These are phyloP conservation scores for Phytophthora multivora DNA, from an alignment of 352 stramenopile species.

Conservation along the genomic window DNA sequence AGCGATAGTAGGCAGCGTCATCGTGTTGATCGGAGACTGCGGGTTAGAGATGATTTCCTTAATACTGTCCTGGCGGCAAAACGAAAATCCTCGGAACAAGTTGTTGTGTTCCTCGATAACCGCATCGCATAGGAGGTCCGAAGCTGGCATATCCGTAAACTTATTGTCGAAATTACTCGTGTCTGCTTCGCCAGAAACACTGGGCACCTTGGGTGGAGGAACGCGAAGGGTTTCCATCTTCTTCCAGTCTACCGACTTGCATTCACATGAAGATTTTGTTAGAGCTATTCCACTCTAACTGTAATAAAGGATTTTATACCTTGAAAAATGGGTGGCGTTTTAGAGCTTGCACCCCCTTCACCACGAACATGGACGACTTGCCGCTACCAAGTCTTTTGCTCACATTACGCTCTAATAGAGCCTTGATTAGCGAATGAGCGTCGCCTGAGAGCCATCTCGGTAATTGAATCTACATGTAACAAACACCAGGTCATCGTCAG, in stretches of 20 bases:
- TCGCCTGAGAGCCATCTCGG: conserved; percentile 84
- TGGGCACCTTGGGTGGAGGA: conserved; percentile 88
- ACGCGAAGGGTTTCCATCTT: conserved; percentile 91
- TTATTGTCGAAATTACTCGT: conserved; percentile 95
- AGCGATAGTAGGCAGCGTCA: conserved; percentile 40
- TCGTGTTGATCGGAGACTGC: conserved; percentile 37
- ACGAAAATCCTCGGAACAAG: conserved; percentile 80
- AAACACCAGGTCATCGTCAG: not conserved
- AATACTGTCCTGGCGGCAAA: conserved; percentile 57
- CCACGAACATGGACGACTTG: conserved; percentile 98
- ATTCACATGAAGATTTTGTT: conserved; percentile 2
- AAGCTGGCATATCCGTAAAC: conserved; percentile 79
- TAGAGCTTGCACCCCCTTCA: conserved; percentile 94
- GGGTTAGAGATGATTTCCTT: conserved; percentile 30
- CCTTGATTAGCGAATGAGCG: conserved; percentile 95
- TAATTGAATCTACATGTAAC: conserved; percentile 55
- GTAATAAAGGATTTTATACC: conserved; percentile 26
- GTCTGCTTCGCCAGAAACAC: conserved; percentile 89
- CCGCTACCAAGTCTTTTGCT: conserved; percentile 93
- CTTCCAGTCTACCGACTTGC: conserved; percentile 91
- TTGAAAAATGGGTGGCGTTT: conserved; percentile 96
- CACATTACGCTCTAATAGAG: conserved; percentile 96
- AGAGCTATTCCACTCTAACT: not conserved
- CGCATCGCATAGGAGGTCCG: conserved; percentile 66
- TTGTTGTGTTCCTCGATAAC: conserved; percentile 56